Percentiles rank a stretch among this genome's conserved stretches.
These are phyloP conservation scores for Tremella yokohamensis DNA, from an alignment of 768 basidiomycete genomes.

Conservation along the genomic window DNA sequence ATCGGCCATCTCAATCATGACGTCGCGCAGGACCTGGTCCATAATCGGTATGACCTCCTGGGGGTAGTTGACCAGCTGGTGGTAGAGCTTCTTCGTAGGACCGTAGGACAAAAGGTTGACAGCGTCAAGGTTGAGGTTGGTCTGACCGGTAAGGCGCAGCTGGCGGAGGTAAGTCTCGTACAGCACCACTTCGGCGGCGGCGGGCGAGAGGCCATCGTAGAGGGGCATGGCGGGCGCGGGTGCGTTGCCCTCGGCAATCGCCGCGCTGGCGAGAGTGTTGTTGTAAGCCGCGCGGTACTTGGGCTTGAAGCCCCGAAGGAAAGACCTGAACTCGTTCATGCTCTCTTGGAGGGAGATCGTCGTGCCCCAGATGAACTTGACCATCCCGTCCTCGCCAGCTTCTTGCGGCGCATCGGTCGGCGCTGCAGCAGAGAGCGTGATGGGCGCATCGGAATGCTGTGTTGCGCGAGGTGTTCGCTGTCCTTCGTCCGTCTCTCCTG, in stretches of 20 bases:
- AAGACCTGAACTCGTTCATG: constrained; percentile 84
- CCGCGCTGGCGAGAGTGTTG: constrained; percentile 24
- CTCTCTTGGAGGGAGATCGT: constrained; percentile 87
- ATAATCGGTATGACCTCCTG: constrained; percentile 96
- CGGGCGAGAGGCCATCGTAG: constrained; percentile 44
- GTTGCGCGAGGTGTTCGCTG: constrained; percentile 21
- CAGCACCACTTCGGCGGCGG: constrained; percentile 50
- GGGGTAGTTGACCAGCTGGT: constrained; percentile 84
- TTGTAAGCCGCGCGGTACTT: constrained; percentile 79
- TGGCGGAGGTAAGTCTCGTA: constrained; percentile 78
- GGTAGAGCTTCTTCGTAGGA: constrained; percentile 73
- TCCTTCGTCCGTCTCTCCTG: constrained; percentile 16
- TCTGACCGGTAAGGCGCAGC: constrained; percentile 88
- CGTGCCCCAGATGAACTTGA: constrained; percentile 89
- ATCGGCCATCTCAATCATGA: constrained; percentile 83
- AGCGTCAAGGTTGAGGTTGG: constrained; percentile 86
- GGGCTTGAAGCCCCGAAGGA: constrained; percentile 85
- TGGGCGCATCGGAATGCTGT: constrained; percentile 55
- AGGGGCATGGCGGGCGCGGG: constrained; percentile 41
- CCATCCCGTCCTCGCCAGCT: constrained; percentile 60
- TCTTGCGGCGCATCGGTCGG: constrained; percentile 57
- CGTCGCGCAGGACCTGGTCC: constrained; percentile 92
- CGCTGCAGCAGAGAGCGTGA: constrained; percentile 56
- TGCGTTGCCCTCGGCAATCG: constrained; percentile 39
- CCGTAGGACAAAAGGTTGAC: constrained; percentile 82